Base-by-base conservation (phyloP, 352 stramenopile genomes). In the Elongisporangium anandrum region DNA sequence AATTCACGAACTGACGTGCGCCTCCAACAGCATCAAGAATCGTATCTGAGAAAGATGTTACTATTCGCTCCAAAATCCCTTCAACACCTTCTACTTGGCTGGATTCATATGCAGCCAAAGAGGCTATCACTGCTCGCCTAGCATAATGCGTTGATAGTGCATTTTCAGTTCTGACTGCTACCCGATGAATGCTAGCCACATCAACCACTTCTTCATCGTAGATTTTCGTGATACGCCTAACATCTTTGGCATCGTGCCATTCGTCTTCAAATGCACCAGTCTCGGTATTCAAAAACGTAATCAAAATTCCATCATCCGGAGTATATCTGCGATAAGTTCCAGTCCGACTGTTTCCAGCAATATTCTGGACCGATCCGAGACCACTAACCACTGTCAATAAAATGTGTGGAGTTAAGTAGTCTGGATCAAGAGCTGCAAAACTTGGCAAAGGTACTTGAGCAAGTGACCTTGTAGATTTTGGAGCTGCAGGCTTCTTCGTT, bases 221-320 rank as follows among this genome's bases (percentile, higher is more conserved):
- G 45, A 96, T 87, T 45, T 72, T 78, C 5, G 79, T 87, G 56
- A 93, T 81, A 4, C 87, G 79, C n/a, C 80, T 75, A 48, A 94
- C 79, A 61, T 94, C 74, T 50, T 75, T 84, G 17, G 87, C 78
- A 23, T 69, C 64, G 56, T 91, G 77, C 81, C 79, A 94, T 62
- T 94, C 81, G 39, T 94, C 85, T 65, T 96, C 87, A 55, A 89
- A 93, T 13, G 85, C 85, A 4, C 87, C 87, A 13, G 84, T 93
- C 52, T 96, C 87, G 0, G 81, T 92, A 61, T 94, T 96, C 17
- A 94, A 67, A 47, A 96, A 94, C 0, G 78, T 91, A 24, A 94
- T 72, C 24, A 94, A 61, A 34, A 96, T 78, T 50, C 81, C 82
- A 20, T 92, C 72, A 2, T 87, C 69, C 17, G 72, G 60, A 4